Evolutionary conservation across 352 stramenopile genomes (phyloP), one percentile per base, ranked within the genome.

Genomic region (Globisporangium barbulae): DNA sequence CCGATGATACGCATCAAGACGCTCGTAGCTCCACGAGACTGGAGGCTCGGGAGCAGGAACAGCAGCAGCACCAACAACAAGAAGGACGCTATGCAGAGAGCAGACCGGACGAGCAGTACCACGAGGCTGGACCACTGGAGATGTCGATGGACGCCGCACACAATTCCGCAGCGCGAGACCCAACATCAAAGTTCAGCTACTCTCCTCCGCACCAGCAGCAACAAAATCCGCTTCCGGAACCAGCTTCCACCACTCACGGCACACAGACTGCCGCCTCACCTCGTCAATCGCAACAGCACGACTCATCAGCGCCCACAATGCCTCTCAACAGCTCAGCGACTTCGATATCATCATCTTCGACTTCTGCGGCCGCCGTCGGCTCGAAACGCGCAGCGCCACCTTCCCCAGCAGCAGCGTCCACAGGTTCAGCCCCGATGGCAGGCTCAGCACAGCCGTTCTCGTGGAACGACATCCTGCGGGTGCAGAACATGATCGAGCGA

Each of bases 401-500:
- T 2, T 53, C 22, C 21, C 47, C 47, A 53, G 47, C 21, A 5
- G 7, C 47, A 30, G 10, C 21, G 4, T n/a, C 35, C 35, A 12
- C 47, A 53, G 47, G 12, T 1, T 53, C 47, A 53, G 22, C 22
- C 4, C 17, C 45, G 31, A 15, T 30, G 9, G 6, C 15, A 41
- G 30, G 17, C 35, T 19, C 49, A 5, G 58, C 64, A 0, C 69
- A 75, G 35, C 70, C 64, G 13, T 89, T 96, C 59, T 94, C 89
- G 2, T 97, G 90, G 90, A 90, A 91, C 25, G 87, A 97, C 31
- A 96, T 97, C 64, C 72, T 96, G 15, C 75, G 75, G 1, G 90
- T 97, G 5, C 90, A 97, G 63, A 94, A 94, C 55, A 76, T 97
- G 39, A 97, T 96, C 53, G 88, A 97, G 73, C 78, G 87, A 15